A percentile compares a stretch with the other conserved stretches of the same genome.
Conservation (phyloP, 768 basidiomycete species). For the Calocera viscosa region DNA sequence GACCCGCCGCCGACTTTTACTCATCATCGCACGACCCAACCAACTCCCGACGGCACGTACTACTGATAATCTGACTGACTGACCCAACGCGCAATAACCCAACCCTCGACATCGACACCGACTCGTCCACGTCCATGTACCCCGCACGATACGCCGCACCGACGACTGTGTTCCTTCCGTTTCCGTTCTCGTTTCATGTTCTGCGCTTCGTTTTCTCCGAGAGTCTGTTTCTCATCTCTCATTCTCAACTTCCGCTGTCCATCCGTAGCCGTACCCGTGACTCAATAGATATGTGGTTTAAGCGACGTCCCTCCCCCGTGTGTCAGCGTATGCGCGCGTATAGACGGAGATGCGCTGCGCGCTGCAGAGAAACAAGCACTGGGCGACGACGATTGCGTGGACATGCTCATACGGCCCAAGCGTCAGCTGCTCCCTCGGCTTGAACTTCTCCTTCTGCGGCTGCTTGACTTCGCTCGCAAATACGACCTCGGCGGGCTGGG, state of each 20-base stretch:
- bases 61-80: too few species aligned
- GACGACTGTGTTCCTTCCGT: background rate
- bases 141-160: background rate
- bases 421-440: slow-evolving; percentile 91
- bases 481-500: slow-evolving; percentile 75
- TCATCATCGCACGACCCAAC: too few species aligned
- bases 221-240: background rate
- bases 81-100: too few species aligned
- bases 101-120: too few species aligned
- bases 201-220: background rate
- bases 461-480: slow-evolving; percentile 79
- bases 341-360: background rate
- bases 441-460: slow-evolving; percentile 66
- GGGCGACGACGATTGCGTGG: slow-evolving; percentile 28
- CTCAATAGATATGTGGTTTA: slow-evolving; percentile 5
- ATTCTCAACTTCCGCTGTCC: background rate
- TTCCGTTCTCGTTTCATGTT: background rate
- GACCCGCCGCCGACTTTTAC: too few species aligned
- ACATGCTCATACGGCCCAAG: slow-evolving; percentile 49
- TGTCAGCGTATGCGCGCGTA: background rate
- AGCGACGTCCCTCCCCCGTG: background rate
- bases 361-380: too few species aligned
- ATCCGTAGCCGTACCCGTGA: background rate
- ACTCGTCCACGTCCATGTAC: too few species aligned
- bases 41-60: background rate